Evolutionary conservation across 306 rosid genomes (phyloP).

Genomic region (Cucumis hystrix): DNA sequence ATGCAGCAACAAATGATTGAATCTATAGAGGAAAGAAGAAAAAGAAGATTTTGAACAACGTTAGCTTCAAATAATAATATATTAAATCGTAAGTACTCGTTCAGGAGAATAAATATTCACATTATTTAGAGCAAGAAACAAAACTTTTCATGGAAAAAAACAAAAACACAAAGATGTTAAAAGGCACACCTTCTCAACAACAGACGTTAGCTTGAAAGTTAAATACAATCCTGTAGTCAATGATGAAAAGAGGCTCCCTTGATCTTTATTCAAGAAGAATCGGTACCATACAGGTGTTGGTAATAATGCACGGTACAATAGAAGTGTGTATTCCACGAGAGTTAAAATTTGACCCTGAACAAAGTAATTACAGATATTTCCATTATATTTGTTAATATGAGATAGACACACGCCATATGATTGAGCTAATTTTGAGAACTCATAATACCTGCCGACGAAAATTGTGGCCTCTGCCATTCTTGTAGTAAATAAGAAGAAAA

Average conservation of each 20-base stretch:
- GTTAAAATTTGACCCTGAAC: conserved; percentile 76
- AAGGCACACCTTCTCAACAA: conserved; percentile 64
- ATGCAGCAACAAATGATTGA: conserved; percentile 44
- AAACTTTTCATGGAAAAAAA: neutral
- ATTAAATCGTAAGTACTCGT: conserved; percentile 11
- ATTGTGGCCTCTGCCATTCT: conserved; percentile 68
- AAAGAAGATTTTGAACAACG: neutral
- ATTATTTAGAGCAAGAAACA: neutral
- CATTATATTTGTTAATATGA: neutral
- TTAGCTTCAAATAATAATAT: conserved; percentile 4
- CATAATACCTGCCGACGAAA: conserved; percentile 63
- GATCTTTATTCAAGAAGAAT: conserved; percentile 69
- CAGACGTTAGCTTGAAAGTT: conserved; percentile 73
- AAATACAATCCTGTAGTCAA: conserved; percentile 78
- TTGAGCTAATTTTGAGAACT: neutral
- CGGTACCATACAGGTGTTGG: conserved; percentile 91
- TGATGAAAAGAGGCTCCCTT: conserved; percentile 85
- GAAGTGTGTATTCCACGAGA: conserved; percentile 53
- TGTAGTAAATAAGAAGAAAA: conserved; percentile 61
- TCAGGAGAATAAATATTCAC: neutral
- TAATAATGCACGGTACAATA: conserved; percentile 66
- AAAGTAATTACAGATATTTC: conserved; percentile 13
- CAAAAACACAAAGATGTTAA: neutral
- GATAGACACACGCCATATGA: conserved; percentile 4
- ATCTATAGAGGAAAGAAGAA: conserved; percentile 29